Base-by-base conservation (phyloP, 1,139 yeast genomes). In the Zygoascus meyerae region DNA sequence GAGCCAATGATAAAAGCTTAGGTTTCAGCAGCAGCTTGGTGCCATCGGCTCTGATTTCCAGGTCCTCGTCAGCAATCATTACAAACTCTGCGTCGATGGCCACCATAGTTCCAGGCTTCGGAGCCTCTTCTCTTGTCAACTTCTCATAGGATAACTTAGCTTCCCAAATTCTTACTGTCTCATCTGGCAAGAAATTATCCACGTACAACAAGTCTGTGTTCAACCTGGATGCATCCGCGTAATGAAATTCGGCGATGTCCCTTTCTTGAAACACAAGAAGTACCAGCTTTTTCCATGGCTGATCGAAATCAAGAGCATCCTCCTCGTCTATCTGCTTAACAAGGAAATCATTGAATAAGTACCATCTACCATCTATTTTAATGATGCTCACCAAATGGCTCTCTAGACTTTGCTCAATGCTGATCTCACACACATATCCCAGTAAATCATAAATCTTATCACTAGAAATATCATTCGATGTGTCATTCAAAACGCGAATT, bases 31-130 rank as follows among this genome's bases (percentile, higher is more conserved):
- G 67, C 11, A 78, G 74, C 52, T 80, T 81, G 5, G 73, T 61
- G 0, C 97, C 97, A 52, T 78, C 79, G 46, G 81, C 75, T 45
- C 78, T 77, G 42, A 92, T 77, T 59, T 90, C 97, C 38, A 80
- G 76, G 54, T 83, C 81, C 56, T 90, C 97, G 5, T 86, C 86
- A 48, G 80, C 79, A 34, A 90, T 64, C 40, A 83, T 78, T 5
- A 94, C 97, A 71, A 94, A 94, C 64, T 94, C 99, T 0, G 99
- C 97, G 70, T 94, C 99, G 48, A 94, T 83, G 0, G 98, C 98
- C 14, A 90, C 81, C 36, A 89, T 65, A 1, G 86, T 72, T 0
- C 96, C 96, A 0, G 82, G 76, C 21, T 61, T 59, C 2, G 96
- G 95, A 0, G 87, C 86, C 57, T 85, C 92, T 40, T 74, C 73